A percentile compares a stretch with the other conserved stretches of the same genome.
Evolutionary conservation across 2,329 filamentous ascomycete genomes (phyloP).

Genomic region (Claviceps capensis): DNA sequence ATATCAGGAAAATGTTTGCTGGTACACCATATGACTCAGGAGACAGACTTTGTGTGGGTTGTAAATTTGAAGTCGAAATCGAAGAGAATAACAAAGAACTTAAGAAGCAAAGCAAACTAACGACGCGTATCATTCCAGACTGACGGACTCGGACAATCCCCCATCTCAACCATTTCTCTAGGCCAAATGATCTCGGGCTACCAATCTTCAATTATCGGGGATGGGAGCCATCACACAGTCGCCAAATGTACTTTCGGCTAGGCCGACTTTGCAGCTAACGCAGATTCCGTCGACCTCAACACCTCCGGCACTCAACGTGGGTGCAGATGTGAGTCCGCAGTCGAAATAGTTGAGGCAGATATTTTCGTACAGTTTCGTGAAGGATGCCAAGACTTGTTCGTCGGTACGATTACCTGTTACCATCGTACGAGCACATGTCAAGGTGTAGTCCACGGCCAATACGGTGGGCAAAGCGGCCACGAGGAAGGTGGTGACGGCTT

Average conservation of each 20-base stretch:
- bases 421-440: background rate
- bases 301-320: background rate
- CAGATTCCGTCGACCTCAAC: background rate
- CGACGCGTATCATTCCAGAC: too few relatives aligned
- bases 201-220: too few relatives aligned
- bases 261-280: background rate
- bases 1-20: too few relatives aligned
- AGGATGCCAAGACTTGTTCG: background rate
- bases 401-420: background rate
- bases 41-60: too few relatives aligned
- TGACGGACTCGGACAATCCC: too few relatives aligned
- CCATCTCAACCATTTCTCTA: too few relatives aligned
- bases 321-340: background rate
- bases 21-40: too few relatives aligned
- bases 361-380: background rate
- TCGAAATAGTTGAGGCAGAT: background rate
- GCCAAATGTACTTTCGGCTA: background rate
- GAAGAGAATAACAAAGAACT: too few relatives aligned
- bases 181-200: too few relatives aligned
- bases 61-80: too few relatives aligned
- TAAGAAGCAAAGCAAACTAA: too few relatives aligned
- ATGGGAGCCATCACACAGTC: background rate
- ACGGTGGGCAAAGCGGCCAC: background rate
- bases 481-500: background rate
- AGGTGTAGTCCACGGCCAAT: background rate